phyloP scores from a whole-genome alignment of 2,329 filamentous ascomycete genomes.

The Epichloe gansuensis region DNA sequence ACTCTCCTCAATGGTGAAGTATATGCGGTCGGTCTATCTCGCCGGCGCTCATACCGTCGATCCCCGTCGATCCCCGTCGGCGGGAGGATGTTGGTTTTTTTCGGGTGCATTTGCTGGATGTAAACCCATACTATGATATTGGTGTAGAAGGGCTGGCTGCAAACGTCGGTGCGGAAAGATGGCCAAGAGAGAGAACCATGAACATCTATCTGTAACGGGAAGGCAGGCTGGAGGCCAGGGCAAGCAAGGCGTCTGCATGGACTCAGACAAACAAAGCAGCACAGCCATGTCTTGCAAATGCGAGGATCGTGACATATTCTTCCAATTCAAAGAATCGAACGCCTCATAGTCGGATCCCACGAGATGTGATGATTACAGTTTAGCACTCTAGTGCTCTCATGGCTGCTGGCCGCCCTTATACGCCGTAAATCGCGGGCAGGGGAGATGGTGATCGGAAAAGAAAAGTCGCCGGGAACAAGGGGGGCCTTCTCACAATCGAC shows the following conservation, averaged over 20 bases:
- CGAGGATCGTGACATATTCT: constrained; percentile 3
- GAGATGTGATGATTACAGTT: not conserved
- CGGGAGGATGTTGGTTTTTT: constrained; percentile 4
- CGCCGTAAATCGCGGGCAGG: too few relatives aligned
- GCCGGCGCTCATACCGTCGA: not conserved
- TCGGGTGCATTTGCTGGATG: constrained; percentile 2
- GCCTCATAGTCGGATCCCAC: constrained; percentile 1
- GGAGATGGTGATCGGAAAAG: too few relatives aligned
- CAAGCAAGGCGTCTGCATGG: not conserved
- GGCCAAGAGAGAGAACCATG: not conserved
- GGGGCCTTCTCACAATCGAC: not conserved
- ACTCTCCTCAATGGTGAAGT: constrained; percentile 2
- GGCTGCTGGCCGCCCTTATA: not conserved
- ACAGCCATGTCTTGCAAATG: constrained; percentile 1
- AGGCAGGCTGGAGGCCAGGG: too few relatives aligned
- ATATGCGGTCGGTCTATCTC: constrained; percentile 1
- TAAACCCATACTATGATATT: constrained; percentile 7
- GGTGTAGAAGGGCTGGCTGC: constrained; percentile 2
- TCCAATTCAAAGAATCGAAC: not conserved
- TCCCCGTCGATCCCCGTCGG: constrained; percentile 1
- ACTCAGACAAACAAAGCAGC: too few relatives aligned
- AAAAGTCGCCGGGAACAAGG: not conserved
- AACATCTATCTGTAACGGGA: not conserved
- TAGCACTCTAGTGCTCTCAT: not conserved
- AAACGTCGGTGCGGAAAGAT: not conserved